These are phyloP conservation scores for Pseudopyrenochaeta lycopersici DNA, from an alignment of 2,329 filamentous ascomycete genomes.

Conservation along the genomic window DNA sequence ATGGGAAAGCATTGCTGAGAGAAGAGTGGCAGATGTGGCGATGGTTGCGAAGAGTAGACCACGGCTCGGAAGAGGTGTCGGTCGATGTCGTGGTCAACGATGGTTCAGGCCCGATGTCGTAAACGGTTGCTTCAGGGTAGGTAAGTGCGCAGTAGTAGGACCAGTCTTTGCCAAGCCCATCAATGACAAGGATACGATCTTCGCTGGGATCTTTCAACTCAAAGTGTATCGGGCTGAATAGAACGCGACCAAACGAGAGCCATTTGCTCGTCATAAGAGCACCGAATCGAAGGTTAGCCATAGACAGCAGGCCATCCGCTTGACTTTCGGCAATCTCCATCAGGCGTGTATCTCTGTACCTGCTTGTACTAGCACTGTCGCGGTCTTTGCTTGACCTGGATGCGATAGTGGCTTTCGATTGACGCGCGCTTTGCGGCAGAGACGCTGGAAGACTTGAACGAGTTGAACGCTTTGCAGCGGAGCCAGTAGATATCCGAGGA, in stretches of 20 bases:
- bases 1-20: conserved; percentile 74
- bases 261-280: conserved; percentile 89
- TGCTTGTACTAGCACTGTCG: conserved; percentile 40
- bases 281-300: conserved; percentile 79
- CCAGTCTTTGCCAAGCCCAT: conserved; percentile 90
- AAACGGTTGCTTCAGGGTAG: conserved; percentile 77
- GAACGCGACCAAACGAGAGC: conserved; percentile 83
- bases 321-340: conserved; percentile 54
- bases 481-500: conserved; percentile 40
- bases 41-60: conserved; percentile 68
- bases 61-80: conserved; percentile 34
- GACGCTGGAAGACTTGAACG: conserved; percentile 47
- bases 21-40: conserved; percentile 76
- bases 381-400: conserved; percentile 46
- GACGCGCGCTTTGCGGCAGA: conserved; percentile 37
- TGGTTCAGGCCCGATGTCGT: conserved; percentile 66
- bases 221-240: conserved; percentile 82
- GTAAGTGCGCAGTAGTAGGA: conserved; percentile 86
- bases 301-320: conserved; percentile 55
- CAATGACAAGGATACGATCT: conserved; percentile 77
- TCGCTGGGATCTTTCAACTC: conserved; percentile 68
- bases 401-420: conserved; percentile 40
- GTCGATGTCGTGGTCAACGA: conserved; percentile 27
- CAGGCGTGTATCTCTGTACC: conserved; percentile 66
- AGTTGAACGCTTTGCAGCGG: conserved; percentile 38